Base-by-base conservation (phyloP, 345 rosid species). In the Microthlaspi erraticum region DNA sequence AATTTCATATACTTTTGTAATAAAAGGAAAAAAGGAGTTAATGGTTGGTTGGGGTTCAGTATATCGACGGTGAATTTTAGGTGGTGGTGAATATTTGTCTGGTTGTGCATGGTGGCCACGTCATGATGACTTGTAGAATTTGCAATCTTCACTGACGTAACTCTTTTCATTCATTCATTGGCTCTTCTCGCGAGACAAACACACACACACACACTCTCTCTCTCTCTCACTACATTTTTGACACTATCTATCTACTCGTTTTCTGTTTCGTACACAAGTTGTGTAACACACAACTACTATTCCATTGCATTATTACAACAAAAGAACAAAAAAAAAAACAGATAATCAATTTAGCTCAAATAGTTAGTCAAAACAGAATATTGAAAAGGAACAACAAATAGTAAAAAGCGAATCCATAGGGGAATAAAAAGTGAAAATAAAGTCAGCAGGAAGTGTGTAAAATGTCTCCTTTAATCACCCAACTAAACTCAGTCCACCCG, bases 401-500 rank as follows among this genome's bases (percentile, higher is more conserved):
- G 14, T 10, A 72, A 63, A 72, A 51, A 71, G 62, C 54, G 38
- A 11, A 10, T 57, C 31, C 1, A 56, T 6, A 57, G 77, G 45
- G 12, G 17, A 0, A 1, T n/a, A 16, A 52, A 64, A 55, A 26
- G 59, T 56, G 71, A 64, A 57, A 33, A 2, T 23, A 58, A 74
- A 74, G 78, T 66, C 68, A 73, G 72, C 38, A 53, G 59, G 12
- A 41, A 66, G 70, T 33, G 8, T 54, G 50, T 38, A 58, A 58
- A 68, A 66, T 74, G 78, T 66, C 59, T 13, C 19, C 12, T 63
- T 66, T 13, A 31, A 66, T 26, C 42, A 74, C 73, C 12, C 8
- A 62, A 58, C 65, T 52, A 51, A 60, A 19, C 56, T 72, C 57
- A 12, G 23, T 41, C 65, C 70, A 67, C 63, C 85, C 82, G 74